These are phyloP conservation scores for Mortierella sp. DNA, from an alignment of 371 early-diverging fungal species.

Conservation along the genomic window DNA sequence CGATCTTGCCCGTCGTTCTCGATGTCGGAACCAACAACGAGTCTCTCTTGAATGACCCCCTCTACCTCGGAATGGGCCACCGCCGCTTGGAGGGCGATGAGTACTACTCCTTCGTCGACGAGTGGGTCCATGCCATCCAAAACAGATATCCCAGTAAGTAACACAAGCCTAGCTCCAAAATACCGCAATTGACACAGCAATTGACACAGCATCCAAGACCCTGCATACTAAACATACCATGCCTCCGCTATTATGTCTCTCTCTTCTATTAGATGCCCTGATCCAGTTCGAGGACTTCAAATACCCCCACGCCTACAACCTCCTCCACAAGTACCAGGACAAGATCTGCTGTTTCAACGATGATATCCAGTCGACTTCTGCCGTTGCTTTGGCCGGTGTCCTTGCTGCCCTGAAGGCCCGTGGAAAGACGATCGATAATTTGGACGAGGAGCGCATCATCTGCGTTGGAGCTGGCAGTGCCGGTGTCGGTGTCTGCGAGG, in stretches of 20 bases:
- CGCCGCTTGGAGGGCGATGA: constrained; percentile 70
- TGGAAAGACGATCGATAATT: constrained; percentile 44
- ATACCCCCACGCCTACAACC: constrained; percentile 66
- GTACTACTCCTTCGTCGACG: constrained; percentile 75
- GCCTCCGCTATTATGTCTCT: neutral
- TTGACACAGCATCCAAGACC: neutral
- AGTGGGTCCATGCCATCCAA: constrained; percentile 73
- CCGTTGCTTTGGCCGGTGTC: constrained; percentile 75
- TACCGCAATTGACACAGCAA: neutral
- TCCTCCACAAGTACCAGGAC: constrained; percentile 73
- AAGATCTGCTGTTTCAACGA: constrained; percentile 77
- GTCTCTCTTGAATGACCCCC: constrained; percentile 67
- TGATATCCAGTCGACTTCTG: constrained; percentile 77
- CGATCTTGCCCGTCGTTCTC: constrained; percentile 73
- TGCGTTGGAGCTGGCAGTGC: constrained; percentile 81
- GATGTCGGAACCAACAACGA: constrained; percentile 79
- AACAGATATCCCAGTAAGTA: constrained; percentile 73
- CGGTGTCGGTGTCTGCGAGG: constrained; percentile 79
- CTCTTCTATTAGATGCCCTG: constrained; percentile 33
- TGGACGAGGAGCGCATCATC: constrained; percentile 66
- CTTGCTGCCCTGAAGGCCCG: constrained; percentile 72
- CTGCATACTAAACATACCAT: no score
- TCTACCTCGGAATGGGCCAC: constrained; percentile 77
- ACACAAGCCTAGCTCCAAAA: no score
- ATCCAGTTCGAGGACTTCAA: constrained; percentile 58